phyloP scores from a whole-genome alignment of 352 stramenopile species.

The Paralagenidium karlingii region DNA sequence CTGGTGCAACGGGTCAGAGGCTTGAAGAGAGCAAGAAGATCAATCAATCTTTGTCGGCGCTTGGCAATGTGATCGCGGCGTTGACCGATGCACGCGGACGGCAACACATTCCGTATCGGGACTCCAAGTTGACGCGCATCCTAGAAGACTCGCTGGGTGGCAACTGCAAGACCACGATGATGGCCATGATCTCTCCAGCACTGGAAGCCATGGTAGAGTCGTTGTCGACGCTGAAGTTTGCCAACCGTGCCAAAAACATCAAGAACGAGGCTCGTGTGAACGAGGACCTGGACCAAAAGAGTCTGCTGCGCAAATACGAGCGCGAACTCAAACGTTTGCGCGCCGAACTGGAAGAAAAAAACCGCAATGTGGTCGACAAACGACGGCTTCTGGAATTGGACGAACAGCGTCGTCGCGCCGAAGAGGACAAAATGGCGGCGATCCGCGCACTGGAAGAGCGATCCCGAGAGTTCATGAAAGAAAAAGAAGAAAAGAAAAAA shows the following conservation, averaged over 20 bases:
- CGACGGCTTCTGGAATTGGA: constrained; percentile 82
- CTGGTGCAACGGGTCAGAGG: constrained; percentile 71
- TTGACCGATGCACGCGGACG: constrained; percentile 77
- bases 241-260: constrained; percentile 89
- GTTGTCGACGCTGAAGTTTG: constrained; percentile 90
- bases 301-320: constrained; percentile 89
- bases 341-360: constrained; percentile 87
- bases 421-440: constrained; percentile 92
- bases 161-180: constrained; percentile 95
- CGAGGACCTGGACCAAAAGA: constrained; percentile 90
- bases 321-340: constrained; percentile 88
- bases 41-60: constrained; percentile 83
- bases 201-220: constrained; percentile 84
- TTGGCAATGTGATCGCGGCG: constrained; percentile 86
- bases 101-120: constrained; percentile 89
- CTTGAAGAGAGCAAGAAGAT: constrained; percentile 91
- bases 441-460: constrained; percentile 86
- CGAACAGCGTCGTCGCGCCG: constrained; percentile 79
- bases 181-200: constrained; percentile 91
- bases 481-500: constrained; percentile 93
- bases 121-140: constrained; percentile 90
- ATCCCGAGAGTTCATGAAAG: constrained; percentile 87
- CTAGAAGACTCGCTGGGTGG: constrained; percentile 79
- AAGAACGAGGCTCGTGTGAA: constrained; percentile 86
- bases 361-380: constrained; percentile 90